A percentile compares a stretch with the other conserved stretches of the same genome.
These are phyloP conservation scores for Mercurialis annua DNA, from an alignment of 345 rosid species.

Conservation along the genomic window DNA sequence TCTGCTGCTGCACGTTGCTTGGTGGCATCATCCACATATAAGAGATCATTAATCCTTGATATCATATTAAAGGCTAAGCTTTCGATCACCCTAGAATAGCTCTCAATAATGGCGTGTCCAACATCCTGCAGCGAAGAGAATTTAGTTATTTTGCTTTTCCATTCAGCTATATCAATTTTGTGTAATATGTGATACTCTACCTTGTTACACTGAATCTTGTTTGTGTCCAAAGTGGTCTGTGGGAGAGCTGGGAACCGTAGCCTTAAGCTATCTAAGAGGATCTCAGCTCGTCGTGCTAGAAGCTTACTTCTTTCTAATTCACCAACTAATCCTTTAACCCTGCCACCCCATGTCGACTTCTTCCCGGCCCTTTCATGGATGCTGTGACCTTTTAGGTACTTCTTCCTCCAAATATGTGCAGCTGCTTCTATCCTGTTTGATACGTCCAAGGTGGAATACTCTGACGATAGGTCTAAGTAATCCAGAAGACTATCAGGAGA, in stretches of 20 bases:
- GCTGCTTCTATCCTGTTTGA: constrained; percentile 28
- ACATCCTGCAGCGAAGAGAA: constrained; percentile 36
- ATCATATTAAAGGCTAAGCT: constrained; percentile 43
- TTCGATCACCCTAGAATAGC: constrained; percentile 51
- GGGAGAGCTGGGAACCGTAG: constrained; percentile 29
- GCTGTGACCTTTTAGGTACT: constrained; percentile 4
- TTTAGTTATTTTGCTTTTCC: background rate
- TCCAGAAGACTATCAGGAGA: constrained; percentile 35
- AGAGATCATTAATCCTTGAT: constrained; percentile 43
- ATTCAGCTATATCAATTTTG: background rate
- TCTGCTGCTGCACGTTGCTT: constrained; percentile 35
- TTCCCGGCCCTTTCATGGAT: background rate
- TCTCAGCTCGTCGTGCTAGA: constrained; percentile 26
- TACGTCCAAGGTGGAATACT: constrained; percentile 17
- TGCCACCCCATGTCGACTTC: constrained; percentile 20
- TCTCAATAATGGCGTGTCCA: constrained; percentile 45
- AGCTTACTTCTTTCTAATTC: constrained; percentile 14
- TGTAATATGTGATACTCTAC: background rate
- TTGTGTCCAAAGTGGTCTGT: constrained; percentile 22
- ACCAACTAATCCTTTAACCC: constrained; percentile 13
- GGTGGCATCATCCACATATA: constrained; percentile 42
- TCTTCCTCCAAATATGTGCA: constrained; percentile 21
- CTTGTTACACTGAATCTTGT: constrained; percentile 29
- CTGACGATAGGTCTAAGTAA: constrained; percentile 28
- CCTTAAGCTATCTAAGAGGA: constrained; percentile 13